A percentile compares a stretch with the other conserved stretches of the same genome.
These are phyloP conservation scores for Calamus simplicifolius DNA, from an alignment of 176 grass and related monocot species.

Conservation along the genomic window DNA sequence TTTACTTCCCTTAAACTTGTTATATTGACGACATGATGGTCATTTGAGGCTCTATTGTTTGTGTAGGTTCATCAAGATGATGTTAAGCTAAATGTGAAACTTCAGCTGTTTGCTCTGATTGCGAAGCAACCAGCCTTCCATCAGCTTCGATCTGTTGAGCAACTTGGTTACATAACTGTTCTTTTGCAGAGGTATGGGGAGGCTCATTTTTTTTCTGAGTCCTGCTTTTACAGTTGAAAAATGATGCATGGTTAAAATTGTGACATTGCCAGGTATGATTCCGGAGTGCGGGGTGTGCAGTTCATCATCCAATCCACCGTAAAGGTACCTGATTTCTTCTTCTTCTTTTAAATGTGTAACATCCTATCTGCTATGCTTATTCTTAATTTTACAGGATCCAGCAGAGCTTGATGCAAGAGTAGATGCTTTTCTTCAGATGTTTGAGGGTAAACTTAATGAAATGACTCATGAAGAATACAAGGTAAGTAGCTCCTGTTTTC, in stretches of 20 bases:
- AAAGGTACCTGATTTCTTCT: slow-evolving; percentile 36
- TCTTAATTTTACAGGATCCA: slow-evolving; percentile 56
- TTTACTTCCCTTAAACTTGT: too few relatives aligned
- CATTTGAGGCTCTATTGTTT: not conserved
- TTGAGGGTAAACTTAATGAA: slow-evolving; percentile 56
- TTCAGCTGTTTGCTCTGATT: slow-evolving; percentile 73
- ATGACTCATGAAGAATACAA: slow-evolving; percentile 80
- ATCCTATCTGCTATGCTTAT: slow-evolving; percentile 23
- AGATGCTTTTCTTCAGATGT: slow-evolving; percentile 67
- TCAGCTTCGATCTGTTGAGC: slow-evolving; percentile 86
- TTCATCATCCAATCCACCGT: slow-evolving; percentile 94
- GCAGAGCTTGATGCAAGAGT: slow-evolving; percentile 69
- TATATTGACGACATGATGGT: too few relatives aligned
- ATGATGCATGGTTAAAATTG: too few relatives aligned
- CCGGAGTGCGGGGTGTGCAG: slow-evolving; percentile 60
- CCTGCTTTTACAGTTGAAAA: too few relatives aligned
- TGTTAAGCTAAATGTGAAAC: slow-evolving; percentile 75
- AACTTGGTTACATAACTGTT: slow-evolving; percentile 87
- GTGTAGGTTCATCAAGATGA: slow-evolving; percentile 91
- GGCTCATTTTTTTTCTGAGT: not conserved
- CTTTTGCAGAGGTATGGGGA: slow-evolving; percentile 62
- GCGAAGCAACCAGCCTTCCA: slow-evolving; percentile 97
- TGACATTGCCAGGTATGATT: slow-evolving; percentile 51
- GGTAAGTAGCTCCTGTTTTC: slow-evolving; percentile 22
- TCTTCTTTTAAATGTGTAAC: not conserved